phyloP scores from a whole-genome alignment of 2,329 filamentous ascomycete genomes.

The Sporothrix globosa region DNA sequence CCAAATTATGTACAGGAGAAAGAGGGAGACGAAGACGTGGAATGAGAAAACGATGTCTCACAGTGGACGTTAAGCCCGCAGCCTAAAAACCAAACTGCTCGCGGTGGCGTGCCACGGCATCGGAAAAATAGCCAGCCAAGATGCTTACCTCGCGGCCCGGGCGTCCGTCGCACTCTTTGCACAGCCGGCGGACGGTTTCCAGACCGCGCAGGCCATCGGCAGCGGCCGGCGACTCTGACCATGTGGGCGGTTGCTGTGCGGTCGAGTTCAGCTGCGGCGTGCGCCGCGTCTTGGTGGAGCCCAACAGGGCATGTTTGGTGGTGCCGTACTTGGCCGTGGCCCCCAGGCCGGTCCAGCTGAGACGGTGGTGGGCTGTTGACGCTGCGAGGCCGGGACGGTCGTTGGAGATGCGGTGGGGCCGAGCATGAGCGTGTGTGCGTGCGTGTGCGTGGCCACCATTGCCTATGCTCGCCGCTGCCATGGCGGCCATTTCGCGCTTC shows the following conservation, averaged over 20 bases:
- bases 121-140: constrained; percentile 40
- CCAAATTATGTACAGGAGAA: neutral
- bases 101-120: constrained; percentile 31
- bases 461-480: constrained; percentile 38
- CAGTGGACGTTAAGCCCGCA: too few species aligned
- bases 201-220: constrained; percentile 40
- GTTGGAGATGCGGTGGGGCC: neutral
- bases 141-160: constrained; percentile 44
- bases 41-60: neutral
- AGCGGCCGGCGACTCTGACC: neutral
- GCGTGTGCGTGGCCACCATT: neutral
- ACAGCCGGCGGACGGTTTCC: constrained; percentile 44
- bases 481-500: constrained; percentile 49
- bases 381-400: constrained; percentile 26
- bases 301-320: constrained; percentile 34
- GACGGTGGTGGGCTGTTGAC: constrained; percentile 40
- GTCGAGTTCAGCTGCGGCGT: neutral
- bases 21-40: neutral
- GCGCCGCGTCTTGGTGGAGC: constrained; percentile 15
- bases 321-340: constrained; percentile 40
- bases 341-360: constrained; percentile 50
- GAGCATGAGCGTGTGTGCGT: too few species aligned
- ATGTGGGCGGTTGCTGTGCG: neutral
- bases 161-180: constrained; percentile 43
- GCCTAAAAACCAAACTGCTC: constrained; percentile 28